Percentiles rank a stretch among this genome's conserved stretches.
phyloP scores from a whole-genome alignment of 805 yeast genomes.

The Myxozyma geophila region DNA sequence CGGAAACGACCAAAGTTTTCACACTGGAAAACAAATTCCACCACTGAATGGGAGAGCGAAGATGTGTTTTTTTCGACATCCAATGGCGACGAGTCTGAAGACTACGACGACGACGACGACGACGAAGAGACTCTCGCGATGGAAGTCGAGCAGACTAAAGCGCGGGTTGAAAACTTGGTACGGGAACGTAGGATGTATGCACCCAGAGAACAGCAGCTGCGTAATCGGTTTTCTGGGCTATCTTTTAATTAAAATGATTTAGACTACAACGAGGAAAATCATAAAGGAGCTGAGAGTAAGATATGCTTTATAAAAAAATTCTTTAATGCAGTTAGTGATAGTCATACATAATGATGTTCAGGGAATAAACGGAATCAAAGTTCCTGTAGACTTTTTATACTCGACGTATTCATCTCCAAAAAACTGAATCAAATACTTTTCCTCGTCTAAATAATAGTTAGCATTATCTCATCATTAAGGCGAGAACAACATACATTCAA shows the following conservation, averaged over 20 bases:
- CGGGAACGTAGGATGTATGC: constrained; percentile 6
- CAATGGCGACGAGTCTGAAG: not conserved
- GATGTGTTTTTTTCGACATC: not conserved
- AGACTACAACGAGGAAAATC: no score
- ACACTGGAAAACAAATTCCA: no score
- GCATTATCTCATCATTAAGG: not conserved
- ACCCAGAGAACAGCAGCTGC: constrained; percentile 11
- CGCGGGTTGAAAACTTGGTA: not conserved
- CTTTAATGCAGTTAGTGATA: not conserved
- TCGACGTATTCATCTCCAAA: constrained; percentile 68
- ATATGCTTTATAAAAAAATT: not conserved
- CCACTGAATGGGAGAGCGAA: not conserved
- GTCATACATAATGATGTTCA: not conserved
- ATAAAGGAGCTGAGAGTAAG: not conserved
- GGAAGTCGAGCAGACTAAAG: constrained; percentile 7
- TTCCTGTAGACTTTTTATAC: constrained; percentile 57
- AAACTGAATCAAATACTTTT: constrained; percentile 62
- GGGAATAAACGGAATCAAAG: constrained; percentile 67
- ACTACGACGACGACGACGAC: constrained; percentile 5
- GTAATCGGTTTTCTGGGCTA: constrained; percentile 1
- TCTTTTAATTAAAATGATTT: constrained; percentile 1
- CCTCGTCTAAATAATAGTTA: constrained; percentile 55
- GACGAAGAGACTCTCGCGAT: not conserved
- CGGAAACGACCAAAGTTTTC: no score
- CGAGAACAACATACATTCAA: constrained; percentile 47